Conservation (phyloP, 1,284 basidiomycete genomes). For the Schizopora paradoxa region DNA sequence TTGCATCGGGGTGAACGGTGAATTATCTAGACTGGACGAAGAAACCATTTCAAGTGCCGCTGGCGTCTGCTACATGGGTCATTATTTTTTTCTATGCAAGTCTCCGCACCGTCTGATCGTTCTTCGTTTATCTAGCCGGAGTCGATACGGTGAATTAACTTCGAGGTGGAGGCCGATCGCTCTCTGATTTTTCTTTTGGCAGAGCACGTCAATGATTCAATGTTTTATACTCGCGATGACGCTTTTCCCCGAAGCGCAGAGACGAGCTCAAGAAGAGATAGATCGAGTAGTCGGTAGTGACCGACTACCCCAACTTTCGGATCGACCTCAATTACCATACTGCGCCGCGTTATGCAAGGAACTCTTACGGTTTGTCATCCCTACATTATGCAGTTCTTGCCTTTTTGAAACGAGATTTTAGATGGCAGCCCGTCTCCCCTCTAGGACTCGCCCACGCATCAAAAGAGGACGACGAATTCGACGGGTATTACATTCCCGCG, state of each 20-base stretch:
- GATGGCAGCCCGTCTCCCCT: conserved; percentile 13
- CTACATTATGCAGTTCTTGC: neutral
- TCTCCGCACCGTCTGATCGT: no score
- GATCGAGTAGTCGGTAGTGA: conserved; percentile 54
- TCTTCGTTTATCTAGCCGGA: no score
- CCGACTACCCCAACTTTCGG: conserved; percentile 55
- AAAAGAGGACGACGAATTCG: conserved; percentile 16
- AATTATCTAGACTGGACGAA: no score
- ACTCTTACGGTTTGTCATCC: conserved; percentile 40
- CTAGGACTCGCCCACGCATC: conserved; percentile 5
- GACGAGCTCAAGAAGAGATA: conserved; percentile 55
- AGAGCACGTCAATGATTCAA: neutral
- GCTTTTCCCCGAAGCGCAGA: conserved; percentile 43
- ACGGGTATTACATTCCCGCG: conserved; percentile 18
- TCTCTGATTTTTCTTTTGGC: no score
- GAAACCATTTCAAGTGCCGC: no score
- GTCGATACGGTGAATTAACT: no score
- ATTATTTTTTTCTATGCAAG: no score
- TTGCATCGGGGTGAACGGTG: no score
- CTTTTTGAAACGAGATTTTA: conserved; percentile 1
- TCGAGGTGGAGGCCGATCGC: no score
- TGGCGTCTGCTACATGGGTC: no score
- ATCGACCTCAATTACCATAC: conserved; percentile 56
- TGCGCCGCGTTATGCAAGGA: conserved; percentile 57
- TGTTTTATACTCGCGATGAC: conserved; percentile 40